A percentile compares a stretch with the other conserved stretches of the same genome.
These are phyloP conservation scores for Blastomyces percursus DNA, from an alignment of 2,329 filamentous ascomycete genomes.

Conservation along the genomic window DNA sequence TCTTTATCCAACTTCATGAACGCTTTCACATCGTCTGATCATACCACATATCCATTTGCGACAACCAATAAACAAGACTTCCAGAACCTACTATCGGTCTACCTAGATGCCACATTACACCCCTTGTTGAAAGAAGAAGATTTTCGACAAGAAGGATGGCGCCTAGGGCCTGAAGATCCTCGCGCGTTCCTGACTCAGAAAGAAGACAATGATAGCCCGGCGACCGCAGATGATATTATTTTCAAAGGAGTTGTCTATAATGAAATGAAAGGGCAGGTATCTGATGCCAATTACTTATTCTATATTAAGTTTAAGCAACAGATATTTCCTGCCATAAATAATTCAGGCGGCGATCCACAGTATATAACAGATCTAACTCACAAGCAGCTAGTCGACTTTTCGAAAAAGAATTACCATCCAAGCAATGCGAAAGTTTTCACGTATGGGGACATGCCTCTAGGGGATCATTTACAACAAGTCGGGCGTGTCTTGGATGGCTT, in stretches of 20 bases:
- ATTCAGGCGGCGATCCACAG: constrained; percentile 90
- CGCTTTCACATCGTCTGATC: constrained; percentile 89
- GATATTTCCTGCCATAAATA: constrained; percentile 88
- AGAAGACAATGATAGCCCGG: constrained; percentile 22
- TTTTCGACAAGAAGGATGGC: constrained; percentile 95
- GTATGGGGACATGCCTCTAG: constrained; percentile 83
- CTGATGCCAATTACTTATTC: constrained; percentile 89
- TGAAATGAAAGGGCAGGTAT: constrained; percentile 99
- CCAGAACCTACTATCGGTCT: constrained; percentile 90
- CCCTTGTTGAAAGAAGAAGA: constrained; percentile 83
- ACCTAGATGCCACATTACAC: constrained; percentile 85
- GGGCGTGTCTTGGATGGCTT: constrained; percentile 65
- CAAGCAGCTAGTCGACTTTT: constrained; percentile 76
- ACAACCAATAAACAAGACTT: constrained; percentile 95
- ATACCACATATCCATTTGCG: constrained; percentile 95
- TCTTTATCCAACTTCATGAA: constrained; percentile 99
- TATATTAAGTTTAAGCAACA: constrained; percentile 93
- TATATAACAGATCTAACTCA: constrained; percentile 95
- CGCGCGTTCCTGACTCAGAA: constrained; percentile 42
- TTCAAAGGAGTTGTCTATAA: constrained; percentile 99
- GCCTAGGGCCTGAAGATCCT: constrained; percentile 84
- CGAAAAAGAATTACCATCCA: constrained; percentile 88
- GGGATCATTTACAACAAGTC: constrained; percentile 68
- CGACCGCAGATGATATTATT: constrained; percentile 41
- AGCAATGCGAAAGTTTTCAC: constrained; percentile 95